A percentile compares a stretch with the other conserved stretches of the same genome.
phyloP scores from a whole-genome alignment of 805 yeast species.

The Starmerella vaccinii region DNA sequence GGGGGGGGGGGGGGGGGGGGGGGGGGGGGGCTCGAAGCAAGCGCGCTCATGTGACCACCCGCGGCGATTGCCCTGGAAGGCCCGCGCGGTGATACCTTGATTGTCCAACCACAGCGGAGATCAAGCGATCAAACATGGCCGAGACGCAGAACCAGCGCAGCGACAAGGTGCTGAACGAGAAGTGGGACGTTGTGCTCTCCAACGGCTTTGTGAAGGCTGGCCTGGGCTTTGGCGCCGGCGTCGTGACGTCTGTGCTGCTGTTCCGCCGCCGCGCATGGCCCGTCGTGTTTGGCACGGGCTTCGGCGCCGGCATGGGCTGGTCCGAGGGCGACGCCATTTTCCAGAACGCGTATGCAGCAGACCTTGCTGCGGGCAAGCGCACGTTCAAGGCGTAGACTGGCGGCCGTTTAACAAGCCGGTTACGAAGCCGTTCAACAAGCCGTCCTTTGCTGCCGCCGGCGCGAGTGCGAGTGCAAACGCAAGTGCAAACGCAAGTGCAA shows the following conservation, averaged over 20 bases:
- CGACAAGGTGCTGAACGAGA: constrained; percentile 26
- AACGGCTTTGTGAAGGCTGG: constrained; percentile 92
- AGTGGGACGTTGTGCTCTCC: constrained; percentile 94
- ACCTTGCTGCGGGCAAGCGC: constrained; percentile 19
- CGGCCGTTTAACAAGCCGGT: too few species aligned
- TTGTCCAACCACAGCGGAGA: constrained; percentile 7
- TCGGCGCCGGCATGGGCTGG: constrained; percentile 95
- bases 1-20: too few species aligned
- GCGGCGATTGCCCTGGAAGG: neutral
- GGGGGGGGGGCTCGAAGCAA: too few species aligned
- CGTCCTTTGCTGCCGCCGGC: too few species aligned
- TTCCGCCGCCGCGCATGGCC: constrained; percentile 96
- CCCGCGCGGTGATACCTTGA: neutral
- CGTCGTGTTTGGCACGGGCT: constrained; percentile 94
- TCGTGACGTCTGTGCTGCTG: constrained; percentile 75
- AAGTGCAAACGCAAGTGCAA: too few species aligned
- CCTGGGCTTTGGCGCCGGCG: constrained; percentile 94
- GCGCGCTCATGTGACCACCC: neutral
- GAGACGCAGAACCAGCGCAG: constrained; percentile 19
- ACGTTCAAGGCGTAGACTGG: constrained; percentile 13
- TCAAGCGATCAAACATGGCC: constrained; percentile 13
- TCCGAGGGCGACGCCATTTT: constrained; percentile 97
- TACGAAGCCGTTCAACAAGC: too few species aligned
- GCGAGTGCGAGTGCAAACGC: too few species aligned
- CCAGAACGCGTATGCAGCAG: constrained; percentile 29